Evolutionary conservation across 768 basidiomycete genomes (phyloP).

Genomic region (Tylopilus subfusipes): DNA sequence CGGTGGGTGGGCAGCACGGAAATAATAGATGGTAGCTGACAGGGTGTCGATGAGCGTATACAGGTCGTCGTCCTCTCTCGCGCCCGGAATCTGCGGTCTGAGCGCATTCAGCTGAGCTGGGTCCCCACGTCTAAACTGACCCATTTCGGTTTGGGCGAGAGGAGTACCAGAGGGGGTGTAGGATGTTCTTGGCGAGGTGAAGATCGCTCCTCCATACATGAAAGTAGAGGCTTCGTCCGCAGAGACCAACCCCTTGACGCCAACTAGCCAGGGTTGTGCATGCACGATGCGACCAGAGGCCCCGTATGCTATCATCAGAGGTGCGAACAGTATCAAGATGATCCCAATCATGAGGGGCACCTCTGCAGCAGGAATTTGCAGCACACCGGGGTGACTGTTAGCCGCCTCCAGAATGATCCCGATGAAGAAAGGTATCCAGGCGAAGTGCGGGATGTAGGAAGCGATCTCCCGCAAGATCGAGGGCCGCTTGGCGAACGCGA

Average conservation of each 20-base stretch:
- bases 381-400: not conserved
- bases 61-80: constrained; percentile 1
- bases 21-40: constrained; percentile 25
- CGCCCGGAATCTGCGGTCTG: not conserved
- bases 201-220: constrained; percentile 14
- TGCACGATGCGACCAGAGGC: constrained; percentile 16
- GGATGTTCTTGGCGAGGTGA: constrained; percentile 2
- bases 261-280: constrained; percentile 22
- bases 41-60: constrained; percentile 25
- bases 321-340: constrained; percentile 14
- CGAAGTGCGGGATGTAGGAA: not conserved
- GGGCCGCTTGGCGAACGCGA: constrained; percentile 12
- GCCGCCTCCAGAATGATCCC: not conserved
- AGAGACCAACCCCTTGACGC: constrained; percentile 25
- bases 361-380: no score
- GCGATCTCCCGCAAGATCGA: constrained; percentile 10
- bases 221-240: constrained; percentile 15
- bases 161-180: constrained; percentile 20
- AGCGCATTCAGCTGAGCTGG: constrained; percentile 3
- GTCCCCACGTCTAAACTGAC: constrained; percentile 18
- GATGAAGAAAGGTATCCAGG: not conserved
- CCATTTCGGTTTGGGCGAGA: constrained; percentile 4
- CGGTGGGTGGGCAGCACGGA: constrained; percentile 19
- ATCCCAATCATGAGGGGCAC: not conserved
- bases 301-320: constrained; percentile 10